Conservation (phyloP, 768 basidiomycete species). For the Psilocybe cubensis region DNA sequence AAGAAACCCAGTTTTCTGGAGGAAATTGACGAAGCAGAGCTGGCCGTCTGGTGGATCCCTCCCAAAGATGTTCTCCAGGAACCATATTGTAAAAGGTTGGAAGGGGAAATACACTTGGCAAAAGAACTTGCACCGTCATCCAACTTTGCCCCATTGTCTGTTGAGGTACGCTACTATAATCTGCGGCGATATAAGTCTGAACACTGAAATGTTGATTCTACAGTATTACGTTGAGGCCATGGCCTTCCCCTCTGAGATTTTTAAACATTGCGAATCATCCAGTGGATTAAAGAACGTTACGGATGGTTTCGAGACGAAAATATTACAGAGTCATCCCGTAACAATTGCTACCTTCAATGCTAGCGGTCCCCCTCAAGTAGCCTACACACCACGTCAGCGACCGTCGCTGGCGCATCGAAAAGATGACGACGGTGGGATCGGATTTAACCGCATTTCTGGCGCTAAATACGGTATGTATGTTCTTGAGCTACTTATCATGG, state of each 20-base stretch:
- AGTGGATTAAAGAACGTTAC: background rate
- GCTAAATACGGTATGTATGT: background rate
- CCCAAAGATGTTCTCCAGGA: slow-evolving; percentile 9
- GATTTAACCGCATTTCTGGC: background rate
- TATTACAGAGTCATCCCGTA: slow-evolving; percentile 5
- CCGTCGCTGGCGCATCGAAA: background rate
- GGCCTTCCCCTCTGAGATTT: slow-evolving; percentile 7
- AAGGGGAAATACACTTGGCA: slow-evolving; percentile 26
- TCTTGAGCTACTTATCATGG: no score
- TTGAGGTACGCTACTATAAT: slow-evolving; percentile 17
- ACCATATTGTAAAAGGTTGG: slow-evolving; percentile 8
- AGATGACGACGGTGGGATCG: background rate
- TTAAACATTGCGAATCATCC: background rate
- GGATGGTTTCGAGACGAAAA: background rate
- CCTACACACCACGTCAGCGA: slow-evolving; percentile 7
- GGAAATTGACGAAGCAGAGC: slow-evolving; percentile 10
- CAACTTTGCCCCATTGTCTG: slow-evolving; percentile 7
- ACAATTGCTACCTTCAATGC: slow-evolving; percentile 16
- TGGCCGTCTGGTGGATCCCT: slow-evolving; percentile 20
- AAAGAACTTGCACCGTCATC: slow-evolving; percentile 19
- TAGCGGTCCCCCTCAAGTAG: slow-evolving; percentile 9
- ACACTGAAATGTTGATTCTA: no score
- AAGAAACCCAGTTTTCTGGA: slow-evolving; percentile 2
- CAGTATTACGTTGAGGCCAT: slow-evolving; percentile 21
- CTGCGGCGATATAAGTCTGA: no score